Base-by-base conservation (phyloP, 148 eudicot species). In the Polygonum aviculare region DNA sequence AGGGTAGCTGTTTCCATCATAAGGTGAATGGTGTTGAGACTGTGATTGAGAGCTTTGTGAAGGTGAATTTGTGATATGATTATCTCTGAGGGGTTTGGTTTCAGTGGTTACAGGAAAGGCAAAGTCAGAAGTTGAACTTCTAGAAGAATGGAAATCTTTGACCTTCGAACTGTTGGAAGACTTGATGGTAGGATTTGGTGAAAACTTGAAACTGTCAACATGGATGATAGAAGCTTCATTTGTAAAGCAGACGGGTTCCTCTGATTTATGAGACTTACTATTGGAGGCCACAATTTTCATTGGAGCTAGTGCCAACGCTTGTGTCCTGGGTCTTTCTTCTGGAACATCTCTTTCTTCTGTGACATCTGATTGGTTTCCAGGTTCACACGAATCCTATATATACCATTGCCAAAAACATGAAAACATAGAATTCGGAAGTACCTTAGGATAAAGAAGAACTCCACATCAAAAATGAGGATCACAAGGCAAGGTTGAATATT, bases 311-410 rank as follows among this genome's bases (percentile, higher is more conserved):
- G 84, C 76, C 16, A 83, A 77, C 51, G 81, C 81, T 76, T 83
- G 87, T 16, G 79, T 80, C 47, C 91, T 97, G 40, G 86, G 92
- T 81, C 85, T 83, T 77, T 91, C 98, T 74, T 90, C 95, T 49
- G 92, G 90, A 63, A 84, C 81, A 47, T 89, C 94, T 82, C 85
- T 83, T 77, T 92, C 98, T 76, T 90, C 96, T 40, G 92, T 92
- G 73, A 87, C 81, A 73, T 92, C 97, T 38, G 98, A 92, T 76
- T 84, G 87, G 82, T 79, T 90, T 75, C 89, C 98, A 44, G 82
- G 96, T 85, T 94, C 97, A 79, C 84, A 90, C 12, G 90, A 87
- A 84, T 90, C 97, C 98, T 94, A 77, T 51, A 75, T 31, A 72
- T 65, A 71, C 50, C 75, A 80, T 80, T 54, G 62, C 5, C 75